phyloP scores from a whole-genome alignment of 2,329 filamentous ascomycete species.

The Colletotrichum acutatum region DNA sequence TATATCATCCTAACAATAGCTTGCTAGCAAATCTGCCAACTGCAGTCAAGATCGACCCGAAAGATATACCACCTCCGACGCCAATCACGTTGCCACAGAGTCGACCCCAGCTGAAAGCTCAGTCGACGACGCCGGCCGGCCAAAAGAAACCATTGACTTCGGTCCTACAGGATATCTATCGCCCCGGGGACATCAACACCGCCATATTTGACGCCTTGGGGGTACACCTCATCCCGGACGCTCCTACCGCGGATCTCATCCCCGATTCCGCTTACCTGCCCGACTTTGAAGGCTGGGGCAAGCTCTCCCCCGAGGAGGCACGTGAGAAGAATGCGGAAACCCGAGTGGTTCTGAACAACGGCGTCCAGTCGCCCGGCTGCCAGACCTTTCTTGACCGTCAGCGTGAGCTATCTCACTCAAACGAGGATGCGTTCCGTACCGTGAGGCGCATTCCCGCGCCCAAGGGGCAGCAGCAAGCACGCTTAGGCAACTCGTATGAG shows the following conservation, averaged over 20 bases:
- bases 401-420: constrained; percentile 65
- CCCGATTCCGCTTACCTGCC: constrained; percentile 66
- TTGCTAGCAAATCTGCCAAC: constrained; percentile 40
- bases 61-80: constrained; percentile 67
- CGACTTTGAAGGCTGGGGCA: constrained; percentile 63
- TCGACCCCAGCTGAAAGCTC: constrained; percentile 42
- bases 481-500: constrained; percentile 72
- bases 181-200: constrained; percentile 60
- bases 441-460: constrained; percentile 67
- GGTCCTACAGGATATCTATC: constrained; percentile 64
- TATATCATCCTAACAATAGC: constrained; percentile 25
- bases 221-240: constrained; percentile 64
- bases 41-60: constrained; percentile 50
- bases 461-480: constrained; percentile 63
- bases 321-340: constrained; percentile 60
- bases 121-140: constrained; percentile 33
- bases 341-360: constrained; percentile 61
- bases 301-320: constrained; percentile 60
- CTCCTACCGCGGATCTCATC: constrained; percentile 59
- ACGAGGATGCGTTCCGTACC: constrained; percentile 70
- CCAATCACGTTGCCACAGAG: constrained; percentile 62
- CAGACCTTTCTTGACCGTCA: constrained; percentile 68
- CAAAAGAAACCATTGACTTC: constrained; percentile 54
- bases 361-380: constrained; percentile 66
- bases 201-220: constrained; percentile 68